Conservation (phyloP, 2,329 filamentous ascomycete species). For the Neoascochyta sp. region DNA sequence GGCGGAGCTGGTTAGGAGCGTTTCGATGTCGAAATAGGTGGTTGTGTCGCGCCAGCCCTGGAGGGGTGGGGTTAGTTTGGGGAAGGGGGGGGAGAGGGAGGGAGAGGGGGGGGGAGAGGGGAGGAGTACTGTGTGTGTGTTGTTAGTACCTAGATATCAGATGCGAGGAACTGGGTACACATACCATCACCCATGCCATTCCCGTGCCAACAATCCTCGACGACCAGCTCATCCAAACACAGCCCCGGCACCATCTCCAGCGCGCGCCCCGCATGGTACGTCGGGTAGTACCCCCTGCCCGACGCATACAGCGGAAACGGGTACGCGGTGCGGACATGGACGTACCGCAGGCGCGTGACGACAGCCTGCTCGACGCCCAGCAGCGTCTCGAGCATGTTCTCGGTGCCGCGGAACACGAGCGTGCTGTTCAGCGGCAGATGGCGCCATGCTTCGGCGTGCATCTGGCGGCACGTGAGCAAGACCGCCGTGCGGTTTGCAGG, state of each 20-base stretch:
- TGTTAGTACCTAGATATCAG: too few relatives aligned
- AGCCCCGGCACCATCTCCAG: slow-evolving; percentile 31
- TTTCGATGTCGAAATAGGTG: slow-evolving; percentile 35
- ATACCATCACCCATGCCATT: slow-evolving; percentile 31
- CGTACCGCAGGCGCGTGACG: slow-evolving; percentile 30
- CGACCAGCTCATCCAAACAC: slow-evolving; percentile 28
- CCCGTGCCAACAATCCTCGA: slow-evolving; percentile 38
- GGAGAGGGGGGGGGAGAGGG: too few relatives aligned
- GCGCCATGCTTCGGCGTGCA: slow-evolving; percentile 31
- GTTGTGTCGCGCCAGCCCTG: slow-evolving; percentile 35
- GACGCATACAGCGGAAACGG: slow-evolving; percentile 32
- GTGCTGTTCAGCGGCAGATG: slow-evolving; percentile 30
- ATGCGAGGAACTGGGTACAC: too few relatives aligned
- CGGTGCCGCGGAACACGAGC: slow-evolving; percentile 34
- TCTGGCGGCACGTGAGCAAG: slow-evolving; percentile 29
- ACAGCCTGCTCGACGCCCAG: slow-evolving; percentile 28
- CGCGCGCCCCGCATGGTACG: slow-evolving; percentile 32
- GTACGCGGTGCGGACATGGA: slow-evolving; percentile 30
- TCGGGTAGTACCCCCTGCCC: slow-evolving; percentile 29
- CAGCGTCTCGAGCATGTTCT: slow-evolving; percentile 31
- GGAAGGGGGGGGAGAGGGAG: too few relatives aligned
- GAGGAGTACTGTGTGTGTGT: too few relatives aligned
- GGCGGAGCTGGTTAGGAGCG: slow-evolving; percentile 28
- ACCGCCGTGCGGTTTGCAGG: slow-evolving; percentile 27
- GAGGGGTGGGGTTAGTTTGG: too few relatives aligned